Evolutionary conservation across 208 protist species (phyloP), one percentile per base, ranked within the genome.

Genomic region (Acanthamoeba castellanii): DNA sequence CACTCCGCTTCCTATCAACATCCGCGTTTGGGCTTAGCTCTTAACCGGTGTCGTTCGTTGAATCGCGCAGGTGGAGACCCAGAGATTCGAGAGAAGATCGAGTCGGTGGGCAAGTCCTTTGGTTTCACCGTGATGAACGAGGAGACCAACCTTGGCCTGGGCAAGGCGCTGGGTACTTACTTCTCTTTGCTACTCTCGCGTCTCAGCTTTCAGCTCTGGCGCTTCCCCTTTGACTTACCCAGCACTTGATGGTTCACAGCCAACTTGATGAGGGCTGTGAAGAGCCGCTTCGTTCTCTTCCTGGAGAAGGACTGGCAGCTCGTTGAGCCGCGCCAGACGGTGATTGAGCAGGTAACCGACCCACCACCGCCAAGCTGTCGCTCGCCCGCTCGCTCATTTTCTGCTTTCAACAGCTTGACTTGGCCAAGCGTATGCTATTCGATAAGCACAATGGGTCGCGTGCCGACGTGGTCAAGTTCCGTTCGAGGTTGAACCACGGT

Each of bases 291-390:
- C 34, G 81, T 88, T 7, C 81, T 88, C 50, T 88, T 88, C 81
- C 47, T 88, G 81, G 81, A 88, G 81, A 88, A 88, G 52, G 81
- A 88, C 30, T 88, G 81, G 81, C 66, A 88, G 81, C 81, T 88
- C 14, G 34, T 88, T 61, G 81, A 88, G 52, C 45, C 45, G 50
- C 81, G 81, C 52, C 20, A 88, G 27, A 64, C 22, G 0, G 81
- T 88, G 47, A 22, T 25, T 30, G 50, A 64, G n/a, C 50, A 88
- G 81, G 81, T 88, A 20, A 66, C 59, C 30, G n/a, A 16, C 9
- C 9, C 25, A 37, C 14, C 13, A 42, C 66, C 7, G 16, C 61
- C 61, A 27, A 22, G 11, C 25, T 68, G 52, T 47, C 70, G 27
- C 66, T 34, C 66, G 22, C 14, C 11, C 14, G 14, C 16, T 74